A percentile compares a stretch with the other conserved stretches of the same genome.
These are phyloP conservation scores for Ehretia macrophylla DNA, from an alignment of 257 asterid species.

Conservation along the genomic window DNA sequence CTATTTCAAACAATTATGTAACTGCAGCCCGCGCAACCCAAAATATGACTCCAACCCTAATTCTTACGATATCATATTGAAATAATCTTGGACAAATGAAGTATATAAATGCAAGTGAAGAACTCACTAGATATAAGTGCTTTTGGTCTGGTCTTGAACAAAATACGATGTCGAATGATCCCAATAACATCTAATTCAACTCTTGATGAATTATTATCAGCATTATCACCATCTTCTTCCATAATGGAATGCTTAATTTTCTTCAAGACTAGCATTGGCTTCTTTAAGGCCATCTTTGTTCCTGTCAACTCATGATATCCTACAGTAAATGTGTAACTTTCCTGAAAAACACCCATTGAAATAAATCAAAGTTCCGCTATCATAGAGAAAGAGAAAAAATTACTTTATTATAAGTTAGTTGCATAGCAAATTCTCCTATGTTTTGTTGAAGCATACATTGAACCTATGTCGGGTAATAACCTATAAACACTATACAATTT, in stretches of 20 bases:
- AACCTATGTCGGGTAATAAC: no score
- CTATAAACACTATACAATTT: no score
- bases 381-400: slow-evolving; percentile 1
- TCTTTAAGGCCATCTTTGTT: slow-evolving; percentile 66
- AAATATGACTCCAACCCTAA: neutral
- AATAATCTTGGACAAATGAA: neutral
- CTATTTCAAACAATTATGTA: no score
- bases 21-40: no score
- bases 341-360: slow-evolving; percentile 36
- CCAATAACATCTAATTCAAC: slow-evolving; percentile 74
- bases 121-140: slow-evolving; percentile 79
- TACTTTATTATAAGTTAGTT: no score
- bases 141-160: slow-evolving; percentile 92
- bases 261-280: slow-evolving; percentile 84
- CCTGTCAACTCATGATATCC: slow-evolving; percentile 94
- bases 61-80: neutral
- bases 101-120: neutral
- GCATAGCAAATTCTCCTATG: no score
- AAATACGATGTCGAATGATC: slow-evolving; percentile 63
- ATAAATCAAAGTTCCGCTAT: neutral
- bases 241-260: slow-evolving; percentile 42
- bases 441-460: no score
- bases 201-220: slow-evolving; percentile 19
- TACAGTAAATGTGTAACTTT: slow-evolving; percentile 68
- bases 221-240: slow-evolving; percentile 23